A percentile compares a stretch with the other conserved stretches of the same genome.
Evolutionary conservation across 805 yeast species (phyloP).

Genomic region (Kazachstania psychrophila): DNA sequence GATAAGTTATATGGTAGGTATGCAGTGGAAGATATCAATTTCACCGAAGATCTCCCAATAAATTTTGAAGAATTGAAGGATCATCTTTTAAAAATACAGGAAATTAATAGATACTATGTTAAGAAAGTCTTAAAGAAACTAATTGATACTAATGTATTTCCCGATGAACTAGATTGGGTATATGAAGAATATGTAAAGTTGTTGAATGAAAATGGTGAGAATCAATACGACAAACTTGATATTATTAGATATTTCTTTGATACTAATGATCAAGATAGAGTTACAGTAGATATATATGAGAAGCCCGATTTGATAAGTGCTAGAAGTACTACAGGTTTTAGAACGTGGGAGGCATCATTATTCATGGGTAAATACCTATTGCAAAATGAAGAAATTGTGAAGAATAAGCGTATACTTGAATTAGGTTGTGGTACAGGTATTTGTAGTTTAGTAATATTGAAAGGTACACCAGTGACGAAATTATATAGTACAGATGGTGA

Average conservation of each 20-base stretch:
- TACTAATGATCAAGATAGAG: neutral
- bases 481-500: conserved; percentile 29
- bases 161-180: conserved; percentile 15
- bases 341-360: conserved; percentile 93
- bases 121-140: conserved; percentile 38
- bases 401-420: conserved; percentile 42
- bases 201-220: conserved; percentile 13
- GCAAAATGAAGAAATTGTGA: neutral
- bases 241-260: conserved; percentile 26
- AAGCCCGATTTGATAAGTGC: conserved; percentile 59
- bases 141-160: conserved; percentile 20
- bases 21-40: conserved; percentile 5
- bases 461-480: conserved; percentile 5
- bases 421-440: conserved; percentile 89
- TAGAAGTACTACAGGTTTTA: conserved; percentile 74
- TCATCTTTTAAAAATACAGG: conserved; percentile 14
- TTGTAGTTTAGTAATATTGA: conserved; percentile 30
- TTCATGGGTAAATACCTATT: conserved; percentile 43
- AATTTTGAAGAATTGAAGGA: conserved; percentile 10
- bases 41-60: neutral
- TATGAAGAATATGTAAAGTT: conserved; percentile 27
- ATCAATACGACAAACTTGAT: conserved; percentile 25
- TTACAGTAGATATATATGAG: conserved; percentile 38
- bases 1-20: conserved; percentile 12
- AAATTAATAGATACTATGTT: conserved; percentile 43